Conservation (phyloP, 129 eudicot genomes). For the Tanacetum coccineum region DNA sequence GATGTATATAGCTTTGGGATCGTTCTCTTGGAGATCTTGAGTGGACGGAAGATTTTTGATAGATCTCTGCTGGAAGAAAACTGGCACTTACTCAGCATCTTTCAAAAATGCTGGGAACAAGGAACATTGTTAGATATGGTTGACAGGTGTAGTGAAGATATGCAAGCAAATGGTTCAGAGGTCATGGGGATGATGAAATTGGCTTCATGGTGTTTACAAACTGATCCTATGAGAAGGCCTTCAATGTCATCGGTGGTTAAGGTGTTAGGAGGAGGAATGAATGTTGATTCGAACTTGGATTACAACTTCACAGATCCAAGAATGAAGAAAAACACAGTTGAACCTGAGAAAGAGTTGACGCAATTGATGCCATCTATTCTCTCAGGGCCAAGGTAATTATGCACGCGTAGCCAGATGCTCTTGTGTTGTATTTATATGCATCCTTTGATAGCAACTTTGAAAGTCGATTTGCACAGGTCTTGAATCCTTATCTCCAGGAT, state of each 20-base stretch:
- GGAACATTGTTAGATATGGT: slow-evolving; percentile 21
- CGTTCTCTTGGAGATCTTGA: slow-evolving; percentile 32
- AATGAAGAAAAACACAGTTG: neutral
- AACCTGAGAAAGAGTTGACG: slow-evolving; percentile 1
- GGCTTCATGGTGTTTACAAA: slow-evolving; percentile 40
- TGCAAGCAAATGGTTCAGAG: neutral
- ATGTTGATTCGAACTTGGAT: slow-evolving; percentile 21
- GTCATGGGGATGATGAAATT: slow-evolving; percentile 30
- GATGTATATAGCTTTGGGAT: slow-evolving; percentile 36
- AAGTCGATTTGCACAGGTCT: too few relatives aligned
- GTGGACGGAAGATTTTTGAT: slow-evolving; percentile 32
- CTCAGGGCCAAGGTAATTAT: slow-evolving; percentile 21
- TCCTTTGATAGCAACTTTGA: too few relatives aligned
- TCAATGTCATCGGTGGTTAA: slow-evolving; percentile 29
- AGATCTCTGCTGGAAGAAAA: slow-evolving; percentile 22
- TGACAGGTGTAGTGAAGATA: slow-evolving; percentile 1
- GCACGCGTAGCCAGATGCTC: too few relatives aligned
- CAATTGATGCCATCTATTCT: slow-evolving; percentile 13
- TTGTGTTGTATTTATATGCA: too few relatives aligned
- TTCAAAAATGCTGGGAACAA: slow-evolving; percentile 24
- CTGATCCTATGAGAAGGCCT: slow-evolving; percentile 30
- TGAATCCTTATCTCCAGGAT: too few relatives aligned
- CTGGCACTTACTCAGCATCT: slow-evolving; percentile 23
- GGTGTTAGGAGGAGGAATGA: slow-evolving; percentile 29
- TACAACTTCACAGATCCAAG: slow-evolving; percentile 32